These are phyloP conservation scores for Syncephalis plumigaleata DNA, from an alignment of 371 early-diverging fungal species.

Conservation along the genomic window DNA sequence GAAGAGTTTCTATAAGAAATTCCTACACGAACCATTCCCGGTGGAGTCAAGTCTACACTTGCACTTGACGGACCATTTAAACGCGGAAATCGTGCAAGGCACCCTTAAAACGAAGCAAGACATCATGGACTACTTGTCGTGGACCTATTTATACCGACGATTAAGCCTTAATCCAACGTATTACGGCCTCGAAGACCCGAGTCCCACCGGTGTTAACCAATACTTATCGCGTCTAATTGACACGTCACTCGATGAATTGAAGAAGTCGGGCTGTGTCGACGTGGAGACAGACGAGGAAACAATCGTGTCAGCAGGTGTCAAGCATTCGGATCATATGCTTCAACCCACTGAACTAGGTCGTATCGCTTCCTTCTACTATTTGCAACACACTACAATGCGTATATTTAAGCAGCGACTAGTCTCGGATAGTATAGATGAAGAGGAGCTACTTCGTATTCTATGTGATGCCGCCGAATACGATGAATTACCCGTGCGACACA, in stretches of 20 bases:
- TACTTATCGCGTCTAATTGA: constrained; percentile 66
- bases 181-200: constrained; percentile 72
- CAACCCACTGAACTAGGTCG: constrained; percentile 49
- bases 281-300: constrained; percentile 37
- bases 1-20: constrained; percentile 92
- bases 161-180: constrained; percentile 85
- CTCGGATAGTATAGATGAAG: constrained; percentile 37
- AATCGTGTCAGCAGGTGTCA: not conserved
- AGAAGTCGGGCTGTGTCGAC: constrained; percentile 54
- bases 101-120: constrained; percentile 77
- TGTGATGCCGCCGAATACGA: constrained; percentile 70
- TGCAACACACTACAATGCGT: constrained; percentile 61
- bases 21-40: constrained; percentile 84
- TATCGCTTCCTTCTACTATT: constrained; percentile 81
- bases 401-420: constrained; percentile 31
- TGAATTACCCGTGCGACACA: constrained; percentile 81
- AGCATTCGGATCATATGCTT: too few species aligned
- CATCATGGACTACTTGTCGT: constrained; percentile 81
- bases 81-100: constrained; percentile 80
- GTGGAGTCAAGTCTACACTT: constrained; percentile 70
- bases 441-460: constrained; percentile 22
- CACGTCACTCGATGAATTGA: constrained; percentile 40
- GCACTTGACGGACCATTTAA: constrained; percentile 69
- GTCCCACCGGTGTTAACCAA: constrained; percentile 39
- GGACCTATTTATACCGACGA: constrained; percentile 89